phyloP scores from a whole-genome alignment of 108 stramenopile genomes.

The Bacterosira constricta region DNA sequence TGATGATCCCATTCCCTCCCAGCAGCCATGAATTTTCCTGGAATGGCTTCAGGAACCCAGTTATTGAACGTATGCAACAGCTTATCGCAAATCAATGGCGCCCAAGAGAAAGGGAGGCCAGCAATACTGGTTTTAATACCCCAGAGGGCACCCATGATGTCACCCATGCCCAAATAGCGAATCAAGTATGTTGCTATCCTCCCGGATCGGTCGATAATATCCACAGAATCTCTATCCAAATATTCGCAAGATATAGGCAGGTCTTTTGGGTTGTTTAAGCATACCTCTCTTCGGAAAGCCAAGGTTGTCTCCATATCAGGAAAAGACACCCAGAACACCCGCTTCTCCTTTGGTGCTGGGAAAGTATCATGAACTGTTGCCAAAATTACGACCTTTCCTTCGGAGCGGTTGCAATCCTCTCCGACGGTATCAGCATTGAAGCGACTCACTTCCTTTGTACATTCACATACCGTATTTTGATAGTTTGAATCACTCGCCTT shows the following conservation, averaged over 20 bases:
- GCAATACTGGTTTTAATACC: slow-evolving; percentile 66
- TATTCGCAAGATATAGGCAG: slow-evolving; percentile 81
- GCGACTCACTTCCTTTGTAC: slow-evolving; percentile 62
- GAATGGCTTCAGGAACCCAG: slow-evolving; percentile 63
- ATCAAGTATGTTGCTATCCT: slow-evolving; percentile 70
- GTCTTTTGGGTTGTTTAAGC: slow-evolving; percentile 74
- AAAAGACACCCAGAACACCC: slow-evolving; percentile 82
- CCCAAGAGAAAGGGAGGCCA: slow-evolving; percentile 62
- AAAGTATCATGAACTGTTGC: slow-evolving; percentile 91
- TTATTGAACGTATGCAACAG: slow-evolving; percentile 61
- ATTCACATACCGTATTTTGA: slow-evolving; percentile 59
- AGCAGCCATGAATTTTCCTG: slow-evolving; percentile 49
- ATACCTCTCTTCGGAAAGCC: slow-evolving; percentile 74
- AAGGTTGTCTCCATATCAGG: slow-evolving; percentile 70
- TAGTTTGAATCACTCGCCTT: slow-evolving; percentile 70
- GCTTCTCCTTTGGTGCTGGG: slow-evolving; percentile 58
- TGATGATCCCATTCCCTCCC: slow-evolving; percentile 75
- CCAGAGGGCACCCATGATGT: slow-evolving; percentile 72
- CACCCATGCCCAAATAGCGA: slow-evolving; percentile 62
- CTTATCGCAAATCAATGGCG: slow-evolving; percentile 62
- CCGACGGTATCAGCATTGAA: slow-evolving; percentile 85
- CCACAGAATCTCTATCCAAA: slow-evolving; percentile 83
- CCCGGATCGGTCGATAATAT: slow-evolving; percentile 80
- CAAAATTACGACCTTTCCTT: slow-evolving; percentile 86
- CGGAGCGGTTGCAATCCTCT: slow-evolving; percentile 78